Percentiles rank a stretch among this genome's conserved stretches.
Evolutionary conservation across 2,329 filamentous ascomycete genomes (phyloP).

Genomic region (Penicillium sp.): DNA sequence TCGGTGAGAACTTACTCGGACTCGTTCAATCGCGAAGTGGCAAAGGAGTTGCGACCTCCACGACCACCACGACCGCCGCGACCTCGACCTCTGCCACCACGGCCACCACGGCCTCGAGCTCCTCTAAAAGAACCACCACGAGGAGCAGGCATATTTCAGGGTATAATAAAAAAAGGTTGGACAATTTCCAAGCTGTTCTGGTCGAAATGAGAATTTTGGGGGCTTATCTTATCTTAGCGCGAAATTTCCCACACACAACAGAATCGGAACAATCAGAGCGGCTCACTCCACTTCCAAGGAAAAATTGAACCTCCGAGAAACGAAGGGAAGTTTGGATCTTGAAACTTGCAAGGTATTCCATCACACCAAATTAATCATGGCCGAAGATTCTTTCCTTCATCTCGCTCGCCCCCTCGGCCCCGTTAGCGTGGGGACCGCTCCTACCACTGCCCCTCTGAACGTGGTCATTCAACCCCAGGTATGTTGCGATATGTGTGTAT

Average conservation of each 20-base stretch:
- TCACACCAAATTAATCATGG: conserved; percentile 64
- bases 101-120: conserved; percentile 54
- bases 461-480: conserved; percentile 96
- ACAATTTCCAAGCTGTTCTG: not conserved
- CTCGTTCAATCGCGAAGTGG: conserved; percentile 40
- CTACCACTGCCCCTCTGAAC: conserved; percentile 84
- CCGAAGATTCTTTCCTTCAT: conserved; percentile 87
- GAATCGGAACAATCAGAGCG: conserved; percentile 28
- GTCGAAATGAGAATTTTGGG: conserved; percentile 12
- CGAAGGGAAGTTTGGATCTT: conserved; percentile 16
- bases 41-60: conserved; percentile 24
- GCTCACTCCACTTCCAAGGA: conserved; percentile 34
- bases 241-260: conserved; percentile 48
- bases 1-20: conserved; percentile 32
- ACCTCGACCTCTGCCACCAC: conserved; percentile 66
- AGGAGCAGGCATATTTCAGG: conserved; percentile 29
- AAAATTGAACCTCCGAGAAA: conserved; percentile 30
- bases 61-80: conserved; percentile 2
- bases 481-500: conserved; percentile 35
- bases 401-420: conserved; percentile 89
- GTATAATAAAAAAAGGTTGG: not conserved
- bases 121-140: conserved; percentile 25
- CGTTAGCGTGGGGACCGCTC: conserved; percentile 72
- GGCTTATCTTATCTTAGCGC: conserved; percentile 45
- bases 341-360: conserved; percentile 14